Evolutionary conservation across 176 grass and related monocot species (phyloP).

Genomic region (Cenchrus purpureus): DNA sequence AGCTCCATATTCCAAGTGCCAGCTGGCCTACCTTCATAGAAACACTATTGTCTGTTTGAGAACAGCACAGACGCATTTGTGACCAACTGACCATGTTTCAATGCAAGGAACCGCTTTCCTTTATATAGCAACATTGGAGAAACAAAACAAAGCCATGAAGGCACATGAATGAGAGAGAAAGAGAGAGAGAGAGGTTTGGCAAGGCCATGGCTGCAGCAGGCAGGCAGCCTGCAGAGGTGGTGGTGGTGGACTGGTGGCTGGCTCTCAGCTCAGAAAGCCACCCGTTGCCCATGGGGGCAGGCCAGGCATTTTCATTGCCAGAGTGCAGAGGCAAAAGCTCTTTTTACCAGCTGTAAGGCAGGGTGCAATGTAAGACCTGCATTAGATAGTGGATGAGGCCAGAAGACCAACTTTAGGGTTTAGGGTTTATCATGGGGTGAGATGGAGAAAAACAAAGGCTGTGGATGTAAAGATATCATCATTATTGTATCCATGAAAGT

Average conservation of each 20-base stretch:
- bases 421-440: constrained; percentile 42
- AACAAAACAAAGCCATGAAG: constrained; percentile 45
- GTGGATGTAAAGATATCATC: constrained; percentile 51
- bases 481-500: constrained; percentile 49
- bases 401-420: constrained; percentile 69
- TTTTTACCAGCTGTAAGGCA: constrained; percentile 69
- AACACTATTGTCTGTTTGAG: background rate
- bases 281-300: constrained; percentile 57
- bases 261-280: constrained; percentile 46
- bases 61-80: constrained; percentile 34
- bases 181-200: constrained; percentile 18
- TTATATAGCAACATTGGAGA: constrained; percentile 48
- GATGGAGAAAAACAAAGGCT: background rate
- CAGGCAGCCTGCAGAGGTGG: constrained; percentile 20
- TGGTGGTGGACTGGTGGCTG: constrained; percentile 29
- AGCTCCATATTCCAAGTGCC: constrained; percentile 23
- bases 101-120: constrained; percentile 5
- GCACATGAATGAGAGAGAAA: constrained; percentile 42
- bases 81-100: constrained; percentile 30
- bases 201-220: constrained; percentile 14
- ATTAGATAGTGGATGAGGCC: constrained; percentile 65
- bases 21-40: constrained; percentile 1
- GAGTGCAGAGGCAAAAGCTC: constrained; percentile 55
- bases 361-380: constrained; percentile 59
- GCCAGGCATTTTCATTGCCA: constrained; percentile 55